Percentiles rank a stretch among this genome's conserved stretches.
Evolutionary conservation across 805 yeast genomes (phyloP).

Genomic region (Starmerella geochares): DNA sequence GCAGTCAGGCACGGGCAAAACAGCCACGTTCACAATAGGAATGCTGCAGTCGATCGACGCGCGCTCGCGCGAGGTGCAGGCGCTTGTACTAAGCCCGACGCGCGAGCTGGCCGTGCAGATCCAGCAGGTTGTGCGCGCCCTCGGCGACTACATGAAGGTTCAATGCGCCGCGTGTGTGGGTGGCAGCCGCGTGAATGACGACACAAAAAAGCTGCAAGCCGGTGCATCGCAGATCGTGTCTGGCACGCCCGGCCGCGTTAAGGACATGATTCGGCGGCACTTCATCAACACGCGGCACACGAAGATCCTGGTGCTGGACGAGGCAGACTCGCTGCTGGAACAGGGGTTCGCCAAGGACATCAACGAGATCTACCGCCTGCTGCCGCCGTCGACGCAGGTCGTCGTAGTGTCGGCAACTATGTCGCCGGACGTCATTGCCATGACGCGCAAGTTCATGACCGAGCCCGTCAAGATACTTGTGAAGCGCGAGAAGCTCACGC

Average conservation of each 20-base stretch:
- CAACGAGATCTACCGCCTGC: conserved; percentile 73
- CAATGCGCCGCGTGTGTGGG: conserved; percentile 90
- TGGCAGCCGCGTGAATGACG: conserved; percentile 76
- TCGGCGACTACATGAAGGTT: conserved; percentile 81
- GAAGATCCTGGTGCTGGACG: conserved; percentile 85
- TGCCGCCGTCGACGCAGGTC: conserved; percentile 82
- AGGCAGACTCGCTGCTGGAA: conserved; percentile 89
- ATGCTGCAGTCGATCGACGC: conserved; percentile 79
- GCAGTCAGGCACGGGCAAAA: conserved; percentile 98
- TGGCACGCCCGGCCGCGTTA: conserved; percentile 95
- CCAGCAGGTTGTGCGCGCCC: conserved; percentile 71
- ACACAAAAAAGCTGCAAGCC: conserved; percentile 53
- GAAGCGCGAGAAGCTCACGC: conserved; percentile 83
- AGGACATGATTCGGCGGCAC: conserved; percentile 82
- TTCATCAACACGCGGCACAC: conserved; percentile 60
- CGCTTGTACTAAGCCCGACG: conserved; percentile 85
- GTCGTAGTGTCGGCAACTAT: conserved; percentile 92
- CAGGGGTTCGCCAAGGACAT: conserved; percentile 95
- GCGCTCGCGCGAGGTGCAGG: conserved; percentile 67
- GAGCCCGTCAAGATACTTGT: conserved; percentile 91
- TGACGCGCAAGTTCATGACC: conserved; percentile 83
- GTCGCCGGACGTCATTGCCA: conserved; percentile 82
- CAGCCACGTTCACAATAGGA: conserved; percentile 94
- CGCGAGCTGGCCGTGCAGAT: conserved; percentile 93
- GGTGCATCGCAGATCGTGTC: conserved; percentile 85